A percentile compares a stretch with the other conserved stretches of the same genome.
Evolutionary conservation across 1,139 yeast genomes (phyloP).

Genomic region (Pichia sp.): DNA sequence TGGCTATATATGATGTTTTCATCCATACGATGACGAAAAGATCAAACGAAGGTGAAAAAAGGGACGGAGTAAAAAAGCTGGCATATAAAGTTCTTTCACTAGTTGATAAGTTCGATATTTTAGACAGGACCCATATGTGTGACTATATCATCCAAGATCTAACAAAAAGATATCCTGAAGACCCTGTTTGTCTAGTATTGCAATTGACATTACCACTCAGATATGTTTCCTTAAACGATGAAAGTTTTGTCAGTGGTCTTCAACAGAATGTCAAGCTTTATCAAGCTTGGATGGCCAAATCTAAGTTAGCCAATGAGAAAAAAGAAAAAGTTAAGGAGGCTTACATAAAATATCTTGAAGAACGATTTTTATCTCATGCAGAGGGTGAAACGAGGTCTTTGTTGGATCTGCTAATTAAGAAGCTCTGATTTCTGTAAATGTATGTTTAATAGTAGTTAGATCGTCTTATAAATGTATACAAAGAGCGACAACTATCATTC

Average conservation of each 20-base stretch:
- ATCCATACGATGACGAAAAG: slow-evolving; percentile 46
- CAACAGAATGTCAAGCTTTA: slow-evolving; percentile 71
- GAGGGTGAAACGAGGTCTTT: slow-evolving; percentile 24
- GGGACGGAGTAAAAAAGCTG: slow-evolving; percentile 24
- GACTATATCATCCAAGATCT: slow-evolving; percentile 59
- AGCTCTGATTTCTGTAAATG: slow-evolving; percentile 14
- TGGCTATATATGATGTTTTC: slow-evolving; percentile 75
- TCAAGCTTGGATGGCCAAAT: slow-evolving; percentile 40
- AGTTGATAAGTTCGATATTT: slow-evolving; percentile 62
- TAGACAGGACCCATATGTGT: slow-evolving; percentile 66
- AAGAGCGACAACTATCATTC: slow-evolving; percentile 16
- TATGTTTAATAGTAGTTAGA: background rate
- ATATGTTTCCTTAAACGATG: slow-evolving; percentile 38
- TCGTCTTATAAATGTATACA: background rate
- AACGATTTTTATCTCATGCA: slow-evolving; percentile 20
- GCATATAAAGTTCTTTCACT: slow-evolving; percentile 48
- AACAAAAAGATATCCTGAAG: slow-evolving; percentile 37
- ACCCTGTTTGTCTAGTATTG: slow-evolving; percentile 44
- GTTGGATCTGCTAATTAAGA: slow-evolving; percentile 25
- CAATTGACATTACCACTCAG: slow-evolving; percentile 70
- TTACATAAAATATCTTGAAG: slow-evolving; percentile 38
- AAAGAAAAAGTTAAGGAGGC: slow-evolving; percentile 43
- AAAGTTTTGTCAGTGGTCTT: slow-evolving; percentile 53
- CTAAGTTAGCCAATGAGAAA: slow-evolving; percentile 29
- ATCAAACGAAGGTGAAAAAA: slow-evolving; percentile 31